These are phyloP conservation scores for Polygonum aviculare DNA, from an alignment of 148 eudicot species.

Conservation along the genomic window DNA sequence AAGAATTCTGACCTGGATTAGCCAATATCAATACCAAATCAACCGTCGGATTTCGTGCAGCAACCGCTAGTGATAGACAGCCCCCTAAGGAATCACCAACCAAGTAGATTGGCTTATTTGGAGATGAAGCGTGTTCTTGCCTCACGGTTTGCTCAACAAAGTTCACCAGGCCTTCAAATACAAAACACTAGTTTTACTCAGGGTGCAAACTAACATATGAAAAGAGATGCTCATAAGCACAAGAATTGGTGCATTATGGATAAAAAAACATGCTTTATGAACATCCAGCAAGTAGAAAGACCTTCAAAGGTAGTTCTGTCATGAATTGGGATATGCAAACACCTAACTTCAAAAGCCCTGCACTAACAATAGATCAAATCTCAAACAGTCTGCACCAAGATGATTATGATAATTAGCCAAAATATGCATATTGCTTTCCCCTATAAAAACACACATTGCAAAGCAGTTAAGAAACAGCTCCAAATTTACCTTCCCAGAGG, in stretches of 20 bases:
- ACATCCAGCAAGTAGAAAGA: slow-evolving; percentile 15
- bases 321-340: slow-evolving; percentile 83
- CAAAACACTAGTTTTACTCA: not conserved
- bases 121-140: slow-evolving; percentile 51
- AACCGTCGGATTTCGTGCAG: slow-evolving; percentile 72
- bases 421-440: not conserved
- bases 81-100: slow-evolving; percentile 97
- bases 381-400: not conserved
- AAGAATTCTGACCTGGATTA: slow-evolving; percentile 71
- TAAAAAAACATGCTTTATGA: not conserved
- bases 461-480: not conserved
- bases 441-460: not conserved
- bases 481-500: slow-evolving; percentile 72
- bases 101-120: slow-evolving; percentile 80
- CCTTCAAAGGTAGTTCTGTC: slow-evolving; percentile 92
- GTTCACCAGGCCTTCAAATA: slow-evolving; percentile 52
- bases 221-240: not conserved
- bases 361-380: slow-evolving; percentile 13
- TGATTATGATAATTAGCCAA: not conserved
- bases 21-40: slow-evolving; percentile 80
- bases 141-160: slow-evolving; percentile 57
- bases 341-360: slow-evolving; percentile 85
- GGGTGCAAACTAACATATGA: not conserved
- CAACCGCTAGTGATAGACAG: slow-evolving; percentile 84
- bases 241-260: not conserved